Conservation (phyloP, 2,329 filamentous ascomycete species). For the Hyphodiscus sp. region DNA sequence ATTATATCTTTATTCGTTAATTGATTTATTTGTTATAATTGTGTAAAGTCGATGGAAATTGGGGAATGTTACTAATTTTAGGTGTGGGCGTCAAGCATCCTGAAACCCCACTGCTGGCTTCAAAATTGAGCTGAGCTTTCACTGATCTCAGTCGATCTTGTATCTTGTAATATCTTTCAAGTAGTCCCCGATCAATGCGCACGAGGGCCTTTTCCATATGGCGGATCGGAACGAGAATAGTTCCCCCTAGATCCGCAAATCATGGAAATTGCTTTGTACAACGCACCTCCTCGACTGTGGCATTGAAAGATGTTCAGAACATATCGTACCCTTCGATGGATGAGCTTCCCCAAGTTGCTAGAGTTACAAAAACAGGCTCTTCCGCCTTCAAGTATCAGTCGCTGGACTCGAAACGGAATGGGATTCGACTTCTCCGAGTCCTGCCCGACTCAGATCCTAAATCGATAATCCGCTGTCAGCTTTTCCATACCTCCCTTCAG, state of each 20-base stretch:
- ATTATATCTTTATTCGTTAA: too few relatives aligned
- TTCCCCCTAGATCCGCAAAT: not conserved
- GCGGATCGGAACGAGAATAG: not conserved
- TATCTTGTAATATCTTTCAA: too few relatives aligned
- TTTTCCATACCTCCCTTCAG: conserved; percentile 17
- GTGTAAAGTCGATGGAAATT: too few relatives aligned
- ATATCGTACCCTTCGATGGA: not conserved
- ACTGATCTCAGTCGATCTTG: too few relatives aligned
- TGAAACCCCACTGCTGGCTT: too few relatives aligned
- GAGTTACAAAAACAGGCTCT: not conserved
- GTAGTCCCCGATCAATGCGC: not conserved
- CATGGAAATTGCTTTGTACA: not conserved
- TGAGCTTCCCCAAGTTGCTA: not conserved
- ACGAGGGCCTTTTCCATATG: not conserved
- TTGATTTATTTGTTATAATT: too few relatives aligned
- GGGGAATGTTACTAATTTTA: too few relatives aligned
- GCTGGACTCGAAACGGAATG: not conserved
- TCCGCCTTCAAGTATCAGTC: conserved; percentile 1
- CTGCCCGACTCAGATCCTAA: conserved; percentile 3
- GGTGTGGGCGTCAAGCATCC: too few relatives aligned
- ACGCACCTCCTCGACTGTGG: not conserved
- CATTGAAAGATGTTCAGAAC: not conserved
- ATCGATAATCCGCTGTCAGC: conserved; percentile 7
- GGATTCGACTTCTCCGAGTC: conserved; percentile 14
- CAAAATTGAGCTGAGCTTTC: too few relatives aligned